phyloP scores from a whole-genome alignment of 2,329 filamentous ascomycete genomes.

The Capronia epimyces region DNA sequence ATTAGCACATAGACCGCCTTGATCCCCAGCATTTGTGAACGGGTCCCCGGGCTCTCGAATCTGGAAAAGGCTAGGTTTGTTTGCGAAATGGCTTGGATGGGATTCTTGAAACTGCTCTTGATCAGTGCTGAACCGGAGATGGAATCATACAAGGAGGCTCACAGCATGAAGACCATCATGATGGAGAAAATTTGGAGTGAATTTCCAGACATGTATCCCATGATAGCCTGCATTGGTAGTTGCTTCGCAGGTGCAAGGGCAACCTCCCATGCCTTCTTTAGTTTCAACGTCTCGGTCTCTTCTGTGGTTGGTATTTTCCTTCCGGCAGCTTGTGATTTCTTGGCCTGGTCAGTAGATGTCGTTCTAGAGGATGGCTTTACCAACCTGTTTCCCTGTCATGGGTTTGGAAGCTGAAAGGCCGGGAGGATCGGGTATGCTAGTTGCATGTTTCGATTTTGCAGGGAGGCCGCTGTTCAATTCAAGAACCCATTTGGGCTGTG shows the following conservation, averaged over 20 bases:
- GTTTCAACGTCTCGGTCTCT: conserved; percentile 90
- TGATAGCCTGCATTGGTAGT: conserved; percentile 95
- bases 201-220: conserved; percentile 99
- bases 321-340: conserved; percentile 32
- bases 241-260: conserved; percentile 89
- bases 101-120: conserved; percentile 69
- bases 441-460: conserved; percentile 57
- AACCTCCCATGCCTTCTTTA: conserved; percentile 99
- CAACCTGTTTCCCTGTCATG: conserved; percentile 53
- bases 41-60: conserved; percentile 78
- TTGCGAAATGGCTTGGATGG: conserved; percentile 73
- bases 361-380: conserved; percentile 1
- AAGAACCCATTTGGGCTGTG: conserved; percentile 72
- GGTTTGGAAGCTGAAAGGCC: conserved; percentile 61
- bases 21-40: conserved; percentile 66
- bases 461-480: conserved; percentile 68
- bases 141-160: background rate
- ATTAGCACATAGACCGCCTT: conserved; percentile 84
- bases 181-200: conserved; percentile 98
- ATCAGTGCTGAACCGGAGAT: conserved; percentile 6
- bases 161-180: conserved; percentile 96
- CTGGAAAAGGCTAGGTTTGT: conserved; percentile 86
- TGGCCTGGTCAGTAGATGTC: conserved; percentile 2
- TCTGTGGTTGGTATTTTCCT: conserved; percentile 39
- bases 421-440: conserved; percentile 73